Evolutionary conservation across 164 flowering plant genomes (phyloP).

Genomic region (Liriodendron chinense): DNA sequence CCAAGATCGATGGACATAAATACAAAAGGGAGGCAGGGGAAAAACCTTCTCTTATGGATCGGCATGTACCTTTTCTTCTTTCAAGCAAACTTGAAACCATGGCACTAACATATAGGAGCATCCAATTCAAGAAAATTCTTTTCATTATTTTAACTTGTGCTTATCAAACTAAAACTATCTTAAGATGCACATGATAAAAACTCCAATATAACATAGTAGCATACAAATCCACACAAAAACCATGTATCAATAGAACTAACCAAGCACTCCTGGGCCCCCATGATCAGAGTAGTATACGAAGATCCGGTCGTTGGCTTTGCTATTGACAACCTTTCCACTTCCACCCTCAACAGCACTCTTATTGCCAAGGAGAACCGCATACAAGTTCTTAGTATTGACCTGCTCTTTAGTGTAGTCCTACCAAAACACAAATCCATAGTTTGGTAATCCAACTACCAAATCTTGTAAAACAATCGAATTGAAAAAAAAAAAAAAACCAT

Average conservation of each 20-base stretch:
- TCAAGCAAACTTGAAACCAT: too few relatives aligned
- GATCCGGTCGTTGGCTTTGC: conserved; percentile 73
- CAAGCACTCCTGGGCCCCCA: conserved; percentile 96
- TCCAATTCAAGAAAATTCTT: neutral
- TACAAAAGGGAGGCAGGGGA: too few relatives aligned
- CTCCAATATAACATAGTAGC: neutral
- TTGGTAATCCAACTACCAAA: neutral
- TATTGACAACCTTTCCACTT: conserved; percentile 81
- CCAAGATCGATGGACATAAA: too few relatives aligned
- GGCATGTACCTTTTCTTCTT: too few relatives aligned
- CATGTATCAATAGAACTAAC: conserved; percentile 32
- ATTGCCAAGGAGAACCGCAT: conserved; percentile 82
- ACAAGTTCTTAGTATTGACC: conserved; percentile 65
- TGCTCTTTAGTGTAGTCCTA: conserved; percentile 51
- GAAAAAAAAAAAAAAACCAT: neutral
- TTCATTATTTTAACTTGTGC: too few relatives aligned
- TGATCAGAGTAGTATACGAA: conserved; percentile 90
- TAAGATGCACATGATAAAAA: too few relatives aligned
- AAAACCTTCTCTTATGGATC: too few relatives aligned
- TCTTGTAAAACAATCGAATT: neutral
- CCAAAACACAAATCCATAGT: neutral
- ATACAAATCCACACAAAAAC: neutral
- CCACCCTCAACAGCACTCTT: conserved; percentile 70
- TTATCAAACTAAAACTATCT: too few relatives aligned
- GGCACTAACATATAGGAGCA: neutral